Evolutionary conservation across 768 basidiomycete genomes (phyloP).

Genomic region (Hygrophoropsis aurantiaca): DNA sequence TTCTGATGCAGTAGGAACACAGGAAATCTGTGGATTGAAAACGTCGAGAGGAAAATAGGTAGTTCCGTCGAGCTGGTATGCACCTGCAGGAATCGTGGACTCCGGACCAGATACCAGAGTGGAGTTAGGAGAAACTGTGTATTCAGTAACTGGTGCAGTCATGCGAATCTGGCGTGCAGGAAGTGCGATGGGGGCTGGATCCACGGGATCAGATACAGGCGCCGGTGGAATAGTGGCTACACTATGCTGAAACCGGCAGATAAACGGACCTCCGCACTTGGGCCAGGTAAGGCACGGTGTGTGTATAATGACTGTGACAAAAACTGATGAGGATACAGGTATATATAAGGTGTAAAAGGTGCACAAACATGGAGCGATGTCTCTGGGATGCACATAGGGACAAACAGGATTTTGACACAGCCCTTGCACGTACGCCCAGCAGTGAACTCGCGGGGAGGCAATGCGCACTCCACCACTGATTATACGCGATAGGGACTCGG

Average conservation of each 20-base stretch:
- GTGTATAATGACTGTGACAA: constrained; percentile 30
- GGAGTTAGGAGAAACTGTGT: too few species aligned
- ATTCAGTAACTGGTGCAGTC: too few species aligned
- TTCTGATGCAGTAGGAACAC: constrained; percentile 4
- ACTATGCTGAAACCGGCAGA: constrained; percentile 31
- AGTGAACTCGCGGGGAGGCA: constrained; percentile 26
- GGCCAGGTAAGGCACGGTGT: constrained; percentile 37
- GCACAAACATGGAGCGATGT: constrained; percentile 32
- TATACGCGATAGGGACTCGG: constrained; percentile 5
- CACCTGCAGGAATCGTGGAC: constrained; percentile 10
- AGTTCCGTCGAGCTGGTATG: constrained; percentile 27
- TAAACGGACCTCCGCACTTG: constrained; percentile 22
- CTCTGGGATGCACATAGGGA: constrained; percentile 31
- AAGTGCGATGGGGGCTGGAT: background rate
- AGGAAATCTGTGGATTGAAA: constrained; percentile 8
- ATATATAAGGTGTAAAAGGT: background rate
- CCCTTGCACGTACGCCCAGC: constrained; percentile 39
- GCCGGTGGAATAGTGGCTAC: constrained; percentile 20
- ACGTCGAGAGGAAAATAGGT: constrained; percentile 22
- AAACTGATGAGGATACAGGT: background rate
- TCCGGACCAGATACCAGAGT: background rate
- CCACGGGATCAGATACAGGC: background rate
- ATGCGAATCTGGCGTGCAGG: too few species aligned
- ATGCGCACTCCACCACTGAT: constrained; percentile 27
- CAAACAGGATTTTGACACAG: constrained; percentile 25